phyloP scores from a whole-genome alignment of 371 early-diverging fungal species.

The Neoconidiobolus thromboides region DNA sequence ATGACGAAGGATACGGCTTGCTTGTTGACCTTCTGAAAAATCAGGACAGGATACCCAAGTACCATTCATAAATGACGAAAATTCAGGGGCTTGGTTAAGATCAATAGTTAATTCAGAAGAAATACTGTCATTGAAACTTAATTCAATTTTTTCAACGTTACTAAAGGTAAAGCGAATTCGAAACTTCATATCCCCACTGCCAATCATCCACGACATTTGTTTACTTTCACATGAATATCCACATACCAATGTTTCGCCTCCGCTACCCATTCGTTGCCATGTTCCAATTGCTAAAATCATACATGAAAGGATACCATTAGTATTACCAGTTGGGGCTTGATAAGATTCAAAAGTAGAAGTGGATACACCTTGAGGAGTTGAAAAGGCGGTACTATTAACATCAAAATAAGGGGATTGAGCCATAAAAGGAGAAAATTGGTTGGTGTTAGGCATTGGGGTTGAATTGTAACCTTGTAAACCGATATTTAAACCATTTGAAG shows the following conservation, averaged over 20 bases:
- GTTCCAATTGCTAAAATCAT: conserved; percentile 37
- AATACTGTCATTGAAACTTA: neutral
- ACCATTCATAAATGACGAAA: neutral
- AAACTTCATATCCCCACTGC: neutral
- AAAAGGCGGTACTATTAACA: too few relatives aligned
- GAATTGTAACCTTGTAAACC: neutral
- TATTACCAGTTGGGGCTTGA: neutral
- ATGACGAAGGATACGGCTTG: neutral
- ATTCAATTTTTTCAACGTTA: neutral
- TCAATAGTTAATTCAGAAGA: neutral
- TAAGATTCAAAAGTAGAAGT: neutral
- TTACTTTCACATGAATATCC: neutral
- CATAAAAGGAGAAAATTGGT: neutral
- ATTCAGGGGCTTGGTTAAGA: neutral
- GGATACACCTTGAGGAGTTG: neutral
- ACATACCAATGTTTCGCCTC: conserved; percentile 32
- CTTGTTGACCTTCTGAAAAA: conserved; percentile 1
- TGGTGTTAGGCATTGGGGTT: neutral
- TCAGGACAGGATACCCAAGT: neutral
- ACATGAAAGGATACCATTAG: neutral
- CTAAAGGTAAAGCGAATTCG: neutral
- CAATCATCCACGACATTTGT: conserved; percentile 2
- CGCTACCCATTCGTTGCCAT: conserved; percentile 50
- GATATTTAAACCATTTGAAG: neutral
- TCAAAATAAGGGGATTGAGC: neutral